phyloP scores from a whole-genome alignment of 2,329 filamentous ascomycete genomes.

The Fusarium musae region DNA sequence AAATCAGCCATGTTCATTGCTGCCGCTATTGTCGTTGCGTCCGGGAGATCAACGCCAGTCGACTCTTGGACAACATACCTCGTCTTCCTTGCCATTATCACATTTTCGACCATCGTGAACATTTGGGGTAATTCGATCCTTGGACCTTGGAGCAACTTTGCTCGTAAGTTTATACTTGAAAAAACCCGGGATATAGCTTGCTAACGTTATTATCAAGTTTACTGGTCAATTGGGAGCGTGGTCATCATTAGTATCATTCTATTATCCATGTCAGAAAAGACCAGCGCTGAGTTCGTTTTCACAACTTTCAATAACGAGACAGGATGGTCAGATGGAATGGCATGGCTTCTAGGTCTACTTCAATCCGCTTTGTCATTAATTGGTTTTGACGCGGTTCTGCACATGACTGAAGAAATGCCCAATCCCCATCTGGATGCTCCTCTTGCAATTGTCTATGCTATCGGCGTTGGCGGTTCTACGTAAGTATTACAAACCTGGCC shows the following conservation, averaged over 20 bases:
- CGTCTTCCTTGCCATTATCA: background rate
- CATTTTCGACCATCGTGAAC: background rate
- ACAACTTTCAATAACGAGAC: background rate
- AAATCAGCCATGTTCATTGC: background rate
- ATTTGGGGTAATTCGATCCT: background rate
- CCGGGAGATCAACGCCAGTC: background rate
- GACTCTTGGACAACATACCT: background rate
- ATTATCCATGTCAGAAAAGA: background rate
- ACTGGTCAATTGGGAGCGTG: background rate
- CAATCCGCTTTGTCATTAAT: background rate
- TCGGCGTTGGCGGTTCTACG: background rate
- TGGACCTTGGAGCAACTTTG: background rate
- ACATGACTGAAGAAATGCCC: constrained; percentile 1
- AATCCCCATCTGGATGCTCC: background rate
- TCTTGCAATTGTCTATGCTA: background rate
- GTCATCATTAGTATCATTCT: background rate
- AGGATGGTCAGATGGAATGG: background rate
- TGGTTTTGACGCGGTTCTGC: background rate
- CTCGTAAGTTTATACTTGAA: background rate
- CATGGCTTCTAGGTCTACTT: background rate
- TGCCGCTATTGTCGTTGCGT: background rate
- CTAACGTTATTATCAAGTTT: background rate
- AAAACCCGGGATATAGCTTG: accelerated
- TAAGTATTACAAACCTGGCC: background rate
- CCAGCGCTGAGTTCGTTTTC: background rate